Percentiles rank a stretch among this genome's conserved stretches.
phyloP scores from a whole-genome alignment of 1,284 basidiomycete species.

The Cryptococcus depauperatus region DNA sequence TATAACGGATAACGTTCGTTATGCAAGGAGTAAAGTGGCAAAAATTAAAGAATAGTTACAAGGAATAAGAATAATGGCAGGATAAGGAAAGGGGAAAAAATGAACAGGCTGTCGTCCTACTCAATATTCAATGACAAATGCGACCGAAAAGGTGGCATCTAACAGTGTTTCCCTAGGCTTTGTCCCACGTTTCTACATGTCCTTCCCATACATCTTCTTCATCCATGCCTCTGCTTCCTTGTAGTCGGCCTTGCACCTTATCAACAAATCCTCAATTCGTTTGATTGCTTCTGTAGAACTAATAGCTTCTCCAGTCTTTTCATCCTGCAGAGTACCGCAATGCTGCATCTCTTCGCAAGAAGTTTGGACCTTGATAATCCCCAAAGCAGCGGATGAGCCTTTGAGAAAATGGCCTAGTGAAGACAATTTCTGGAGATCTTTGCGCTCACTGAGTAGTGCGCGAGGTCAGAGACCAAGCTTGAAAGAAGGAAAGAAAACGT shows the following conservation, averaged over 20 bases:
- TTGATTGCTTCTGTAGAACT: conserved; percentile 55
- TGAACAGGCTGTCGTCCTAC: too few species aligned
- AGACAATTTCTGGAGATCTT: conserved; percentile 61
- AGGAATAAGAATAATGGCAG: neutral
- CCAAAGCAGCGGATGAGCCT: conserved; percentile 85
- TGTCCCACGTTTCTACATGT: too few species aligned
- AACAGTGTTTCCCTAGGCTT: too few species aligned
- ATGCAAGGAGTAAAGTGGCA: too few species aligned
- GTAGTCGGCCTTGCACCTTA: conserved; percentile 54
- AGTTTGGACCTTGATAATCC: conserved; percentile 67
- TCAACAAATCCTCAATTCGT: conserved; percentile 54
- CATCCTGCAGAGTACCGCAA: conserved; percentile 55
- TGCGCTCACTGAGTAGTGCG: conserved; percentile 46
- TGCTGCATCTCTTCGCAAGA: conserved; percentile 86
- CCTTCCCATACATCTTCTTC: conserved; percentile 48
- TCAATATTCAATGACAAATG: too few species aligned
- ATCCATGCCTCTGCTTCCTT: conserved; percentile 53
- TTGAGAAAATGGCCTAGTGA: conserved; percentile 86
- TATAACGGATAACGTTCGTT: too few species aligned
- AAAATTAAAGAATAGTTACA: too few species aligned
- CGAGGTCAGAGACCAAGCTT: neutral
- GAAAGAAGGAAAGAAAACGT: conserved; percentile 5
- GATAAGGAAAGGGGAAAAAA: neutral
- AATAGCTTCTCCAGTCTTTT: conserved; percentile 47
- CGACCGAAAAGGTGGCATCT: too few species aligned